A percentile compares a stretch with the other conserved stretches of the same genome.
phyloP scores from a whole-genome alignment of 176 grass and related monocot species.

The Rhynchospora pubera region DNA sequence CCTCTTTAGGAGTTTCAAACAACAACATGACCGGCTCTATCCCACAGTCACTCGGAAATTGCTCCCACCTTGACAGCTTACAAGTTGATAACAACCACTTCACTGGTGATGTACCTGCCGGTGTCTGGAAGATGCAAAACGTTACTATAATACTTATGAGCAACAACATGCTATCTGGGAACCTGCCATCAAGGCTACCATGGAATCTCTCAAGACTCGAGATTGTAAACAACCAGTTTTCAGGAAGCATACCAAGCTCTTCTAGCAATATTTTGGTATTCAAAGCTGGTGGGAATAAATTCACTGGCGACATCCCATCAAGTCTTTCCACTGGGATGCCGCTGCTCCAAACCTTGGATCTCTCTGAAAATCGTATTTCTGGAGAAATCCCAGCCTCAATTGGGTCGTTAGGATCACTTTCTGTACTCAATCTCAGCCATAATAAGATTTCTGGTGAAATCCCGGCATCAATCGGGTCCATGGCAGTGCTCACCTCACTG shows the following conservation, averaged over 20 bases:
- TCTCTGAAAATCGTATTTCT: constrained; percentile 32
- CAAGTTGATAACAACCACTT: constrained; percentile 63
- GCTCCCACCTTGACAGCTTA: constrained; percentile 28
- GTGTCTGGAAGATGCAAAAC: constrained; percentile 34
- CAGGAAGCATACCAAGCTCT: constrained; percentile 36
- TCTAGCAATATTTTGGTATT: constrained; percentile 22
- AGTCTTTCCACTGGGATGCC: constrained; percentile 32
- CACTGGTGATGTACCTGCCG: constrained; percentile 41
- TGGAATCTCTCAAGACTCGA: constrained; percentile 40
- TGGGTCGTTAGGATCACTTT: constrained; percentile 30
- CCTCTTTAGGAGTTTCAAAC: constrained; percentile 39
- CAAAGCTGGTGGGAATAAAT: constrained; percentile 41
- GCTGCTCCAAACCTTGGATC: constrained; percentile 17
- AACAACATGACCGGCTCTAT: constrained; percentile 56
- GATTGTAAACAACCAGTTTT: constrained; percentile 56
- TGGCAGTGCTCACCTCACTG: constrained; percentile 25
- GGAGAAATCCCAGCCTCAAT: constrained; percentile 43
- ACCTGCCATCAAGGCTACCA: constrained; percentile 31
- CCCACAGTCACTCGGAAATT: constrained; percentile 37
- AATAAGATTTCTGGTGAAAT: constrained; percentile 52
- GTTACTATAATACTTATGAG: constrained; percentile 46
- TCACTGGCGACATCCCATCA: constrained; percentile 36
- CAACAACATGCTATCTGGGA: constrained; percentile 52
- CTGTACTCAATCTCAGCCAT: constrained; percentile 35
- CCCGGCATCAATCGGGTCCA: constrained; percentile 30